phyloP scores from a whole-genome alignment of 768 basidiomycete genomes.

The Panaeolus cyanescens region DNA sequence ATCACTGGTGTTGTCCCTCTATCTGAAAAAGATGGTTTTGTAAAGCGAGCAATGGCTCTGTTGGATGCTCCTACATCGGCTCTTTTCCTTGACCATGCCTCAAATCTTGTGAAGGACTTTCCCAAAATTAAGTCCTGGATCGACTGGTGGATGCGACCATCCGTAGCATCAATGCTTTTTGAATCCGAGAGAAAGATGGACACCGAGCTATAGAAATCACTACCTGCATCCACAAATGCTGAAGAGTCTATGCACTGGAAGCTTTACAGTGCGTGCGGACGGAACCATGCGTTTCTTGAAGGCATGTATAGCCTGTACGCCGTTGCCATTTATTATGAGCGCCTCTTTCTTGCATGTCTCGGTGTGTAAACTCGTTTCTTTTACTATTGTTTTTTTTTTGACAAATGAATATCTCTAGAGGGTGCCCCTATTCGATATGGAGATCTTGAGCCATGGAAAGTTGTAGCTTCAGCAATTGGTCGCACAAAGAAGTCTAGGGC shows the following conservation, averaged over 20 bases:
- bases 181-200: constrained; percentile 28
- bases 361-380: constrained; percentile 10
- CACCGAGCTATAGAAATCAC: constrained; percentile 27
- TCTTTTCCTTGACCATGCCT: constrained; percentile 9
- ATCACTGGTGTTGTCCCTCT: constrained; percentile 24
- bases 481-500: constrained; percentile 21
- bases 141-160: constrained; percentile 31
- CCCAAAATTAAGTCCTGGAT: constrained; percentile 26
- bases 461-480: constrained; percentile 10
- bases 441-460: constrained; percentile 27
- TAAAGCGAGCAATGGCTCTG: constrained; percentile 11
- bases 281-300: constrained; percentile 20
- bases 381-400: neutral
- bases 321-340: constrained; percentile 22
- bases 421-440: constrained; percentile 25
- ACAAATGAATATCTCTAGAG: constrained; percentile 12
- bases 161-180: constrained; percentile 31
- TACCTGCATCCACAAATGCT: constrained; percentile 35
- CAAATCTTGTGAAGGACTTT: constrained; percentile 18
- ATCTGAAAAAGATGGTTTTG: constrained; percentile 16
- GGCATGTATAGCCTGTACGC: constrained; percentile 16
- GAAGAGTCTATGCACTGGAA: constrained; percentile 38
- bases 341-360: constrained; percentile 5
- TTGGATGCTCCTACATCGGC: constrained; percentile 8
- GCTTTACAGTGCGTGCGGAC: constrained; percentile 28